Conservation (phyloP, 1,284 basidiomycete genomes). For the Pascua sp. region DNA sequence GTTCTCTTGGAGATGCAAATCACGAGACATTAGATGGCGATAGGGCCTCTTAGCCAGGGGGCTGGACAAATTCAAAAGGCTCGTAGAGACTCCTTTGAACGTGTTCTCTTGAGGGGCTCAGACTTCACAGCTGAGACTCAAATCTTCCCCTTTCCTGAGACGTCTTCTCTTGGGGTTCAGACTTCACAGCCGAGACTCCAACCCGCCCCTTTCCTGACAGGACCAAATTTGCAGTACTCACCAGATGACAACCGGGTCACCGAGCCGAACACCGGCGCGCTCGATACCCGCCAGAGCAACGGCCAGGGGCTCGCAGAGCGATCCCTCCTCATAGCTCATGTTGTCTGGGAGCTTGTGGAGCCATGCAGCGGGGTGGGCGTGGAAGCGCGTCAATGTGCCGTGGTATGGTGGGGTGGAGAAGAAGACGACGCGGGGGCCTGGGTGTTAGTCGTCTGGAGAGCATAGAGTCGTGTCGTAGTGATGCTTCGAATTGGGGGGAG, state of each 20-base stretch:
- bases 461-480: background rate
- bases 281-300: conserved; percentile 57
- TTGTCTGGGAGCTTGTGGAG: conserved; percentile 55
- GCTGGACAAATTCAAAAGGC: no score
- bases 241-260: conserved; percentile 53
- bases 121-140: no score
- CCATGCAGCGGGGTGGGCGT: conserved; percentile 56
- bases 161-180: no score
- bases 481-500: no score
- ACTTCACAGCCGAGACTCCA: no score
- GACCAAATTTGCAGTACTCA: conserved; percentile 20
- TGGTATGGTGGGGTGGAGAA: conserved; percentile 54
- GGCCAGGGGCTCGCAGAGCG: conserved; percentile 54
- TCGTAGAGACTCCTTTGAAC: background rate
- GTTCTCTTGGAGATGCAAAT: background rate
- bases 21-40: no score
- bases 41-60: no score
- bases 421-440: conserved; percentile 52
- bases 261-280: conserved; percentile 52
- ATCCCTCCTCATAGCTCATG: conserved; percentile 55
- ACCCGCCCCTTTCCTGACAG: no score
- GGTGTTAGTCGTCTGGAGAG: background rate
- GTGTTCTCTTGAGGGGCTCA: no score
- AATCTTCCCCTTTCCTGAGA: no score
- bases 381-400: conserved; percentile 53